Conservation (phyloP, 768 basidiomycete species). For the Rhizopogon sp. region DNA sequence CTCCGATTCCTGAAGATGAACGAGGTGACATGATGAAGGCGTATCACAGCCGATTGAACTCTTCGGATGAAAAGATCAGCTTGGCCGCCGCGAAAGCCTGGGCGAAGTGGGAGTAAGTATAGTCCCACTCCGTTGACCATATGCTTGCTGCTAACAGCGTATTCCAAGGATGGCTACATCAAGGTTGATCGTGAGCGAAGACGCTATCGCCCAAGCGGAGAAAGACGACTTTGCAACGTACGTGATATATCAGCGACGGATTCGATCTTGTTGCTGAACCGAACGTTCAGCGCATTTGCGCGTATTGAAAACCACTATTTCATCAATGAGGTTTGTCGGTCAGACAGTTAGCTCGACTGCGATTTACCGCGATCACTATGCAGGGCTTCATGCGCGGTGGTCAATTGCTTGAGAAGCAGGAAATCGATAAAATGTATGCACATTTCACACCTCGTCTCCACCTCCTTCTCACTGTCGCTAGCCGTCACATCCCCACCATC, state of each 20-base stretch:
- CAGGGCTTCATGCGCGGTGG: slow-evolving; percentile 88
- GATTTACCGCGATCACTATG: neutral
- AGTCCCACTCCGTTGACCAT: neutral
- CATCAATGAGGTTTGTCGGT: slow-evolving; percentile 57
- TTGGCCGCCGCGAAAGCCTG: slow-evolving; percentile 76
- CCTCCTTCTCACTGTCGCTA: slow-evolving; percentile 23
- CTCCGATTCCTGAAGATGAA: slow-evolving; percentile 75
- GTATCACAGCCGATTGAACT: slow-evolving; percentile 77
- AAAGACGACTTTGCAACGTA: slow-evolving; percentile 75
- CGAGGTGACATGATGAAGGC: slow-evolving; percentile 78
- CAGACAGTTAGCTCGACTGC: neutral
- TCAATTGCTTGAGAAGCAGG: slow-evolving; percentile 76
- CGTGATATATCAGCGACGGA: slow-evolving; percentile 15
- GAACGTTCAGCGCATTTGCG: slow-evolving; percentile 66
- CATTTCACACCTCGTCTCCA: neutral
- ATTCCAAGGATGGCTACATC: slow-evolving; percentile 73
- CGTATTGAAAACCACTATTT: slow-evolving; percentile 92
- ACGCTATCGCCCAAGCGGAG: slow-evolving; percentile 61
- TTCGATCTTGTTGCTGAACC: slow-evolving; percentile 3
- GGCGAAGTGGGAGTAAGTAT: slow-evolving; percentile 84
- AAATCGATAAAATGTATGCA: slow-evolving; percentile 82
- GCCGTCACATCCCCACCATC: slow-evolving; percentile 82
- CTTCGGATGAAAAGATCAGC: slow-evolving; percentile 60
- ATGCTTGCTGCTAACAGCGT: neutral
- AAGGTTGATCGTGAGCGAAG: slow-evolving; percentile 64